Conservation (phyloP, 1,284 basidiomycete genomes). For the Cryptococcus wingfieldii region DNA sequence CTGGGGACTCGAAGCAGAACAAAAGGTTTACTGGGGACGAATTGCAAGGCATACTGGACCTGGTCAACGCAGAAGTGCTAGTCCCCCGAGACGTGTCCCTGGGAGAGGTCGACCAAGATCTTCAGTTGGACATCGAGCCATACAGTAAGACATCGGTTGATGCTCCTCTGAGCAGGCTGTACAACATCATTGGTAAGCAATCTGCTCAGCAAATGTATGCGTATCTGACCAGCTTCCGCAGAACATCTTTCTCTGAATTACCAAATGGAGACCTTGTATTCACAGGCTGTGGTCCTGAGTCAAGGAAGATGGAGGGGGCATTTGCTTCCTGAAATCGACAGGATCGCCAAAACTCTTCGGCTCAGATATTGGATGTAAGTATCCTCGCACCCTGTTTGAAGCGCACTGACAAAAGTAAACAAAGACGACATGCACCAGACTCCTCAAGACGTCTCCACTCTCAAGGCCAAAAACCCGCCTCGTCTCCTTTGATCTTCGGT, state of each 20-base stretch:
- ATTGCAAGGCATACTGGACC: conserved; percentile 37
- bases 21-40: conserved; percentile 28
- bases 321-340: conserved; percentile 36
- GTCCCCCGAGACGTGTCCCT: conserved; percentile 15
- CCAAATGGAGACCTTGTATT: conserved; percentile 38
- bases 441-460: conserved; percentile 17
- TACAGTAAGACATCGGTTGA: conserved; percentile 18
- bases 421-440: conserved; percentile 10
- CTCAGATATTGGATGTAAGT: conserved; percentile 42
- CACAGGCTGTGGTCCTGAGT: conserved; percentile 33
- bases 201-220: neutral
- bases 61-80: conserved; percentile 37
- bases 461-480: neutral
- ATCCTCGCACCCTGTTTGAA: neutral
- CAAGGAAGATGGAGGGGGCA: conserved; percentile 36
- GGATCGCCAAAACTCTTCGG: conserved; percentile 25
- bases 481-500: conserved; percentile 26
- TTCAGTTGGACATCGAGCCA: neutral
- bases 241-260: conserved; percentile 42
- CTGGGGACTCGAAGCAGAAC: conserved; percentile 2
- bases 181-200: conserved; percentile 42
- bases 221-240: conserved; percentile 7
- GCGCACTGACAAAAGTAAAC: neutral
- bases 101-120: neutral
- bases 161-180: conserved; percentile 38